phyloP scores from a whole-genome alignment of 495 filamentous ascomycete species.

The Penicillium malachiteum region DNA sequence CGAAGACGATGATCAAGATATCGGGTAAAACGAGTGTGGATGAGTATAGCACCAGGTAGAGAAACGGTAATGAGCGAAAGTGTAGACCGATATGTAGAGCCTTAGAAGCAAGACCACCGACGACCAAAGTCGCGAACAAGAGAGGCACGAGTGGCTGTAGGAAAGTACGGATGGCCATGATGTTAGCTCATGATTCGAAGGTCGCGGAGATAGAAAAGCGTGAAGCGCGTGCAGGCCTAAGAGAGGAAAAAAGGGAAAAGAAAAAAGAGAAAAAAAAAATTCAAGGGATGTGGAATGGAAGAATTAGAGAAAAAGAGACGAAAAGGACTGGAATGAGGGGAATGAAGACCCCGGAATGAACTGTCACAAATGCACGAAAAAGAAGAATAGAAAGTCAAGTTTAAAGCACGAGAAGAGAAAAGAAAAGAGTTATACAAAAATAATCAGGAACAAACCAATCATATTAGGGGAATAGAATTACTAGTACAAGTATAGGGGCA shows the following conservation, averaged over 20 bases:
- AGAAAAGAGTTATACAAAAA: neutral
- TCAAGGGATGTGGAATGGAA: neutral
- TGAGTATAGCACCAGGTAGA: constrained; percentile 37
- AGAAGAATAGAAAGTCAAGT: neutral
- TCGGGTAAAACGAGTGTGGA: constrained; percentile 39
- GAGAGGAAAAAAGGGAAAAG: neutral
- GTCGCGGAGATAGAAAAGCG: neutral
- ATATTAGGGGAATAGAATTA: neutral
- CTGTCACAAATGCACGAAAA: neutral
- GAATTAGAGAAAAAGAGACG: constrained; percentile 2
- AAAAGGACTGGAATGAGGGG: constrained; percentile 15
- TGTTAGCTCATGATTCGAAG: constrained; percentile 20
- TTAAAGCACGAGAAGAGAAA: neutral
- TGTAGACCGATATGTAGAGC: constrained; percentile 37
- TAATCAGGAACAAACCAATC: neutral
- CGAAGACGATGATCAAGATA: constrained; percentile 31
- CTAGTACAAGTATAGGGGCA: constrained; percentile 2
- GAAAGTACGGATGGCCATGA: constrained; percentile 21
- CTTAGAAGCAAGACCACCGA: constrained; percentile 37
- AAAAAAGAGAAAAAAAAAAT: constrained; percentile 4
- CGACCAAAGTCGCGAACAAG: constrained; percentile 36
- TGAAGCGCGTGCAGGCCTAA: neutral
- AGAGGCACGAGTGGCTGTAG: constrained; percentile 30
- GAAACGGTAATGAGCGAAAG: constrained; percentile 33
- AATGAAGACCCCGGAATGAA: constrained; percentile 15